These are phyloP conservation scores for Eucalyptus microcorys DNA, from an alignment of 345 rosid genomes.

Conservation along the genomic window DNA sequence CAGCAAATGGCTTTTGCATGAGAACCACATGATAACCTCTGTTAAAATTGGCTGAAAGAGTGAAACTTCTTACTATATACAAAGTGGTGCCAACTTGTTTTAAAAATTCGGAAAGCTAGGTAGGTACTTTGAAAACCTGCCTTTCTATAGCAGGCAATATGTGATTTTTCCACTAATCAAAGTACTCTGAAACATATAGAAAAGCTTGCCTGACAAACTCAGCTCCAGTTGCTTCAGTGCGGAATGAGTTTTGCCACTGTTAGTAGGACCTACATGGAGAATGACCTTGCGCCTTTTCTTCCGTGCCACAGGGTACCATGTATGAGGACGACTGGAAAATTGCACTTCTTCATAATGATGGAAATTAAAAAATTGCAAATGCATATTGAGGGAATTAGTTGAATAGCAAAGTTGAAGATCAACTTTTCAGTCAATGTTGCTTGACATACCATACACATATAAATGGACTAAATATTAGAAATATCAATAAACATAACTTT, in stretches of 20 bases:
- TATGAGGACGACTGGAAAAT: slow-evolving; percentile 55
- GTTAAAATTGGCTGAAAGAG: neutral
- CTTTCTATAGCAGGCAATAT: neutral
- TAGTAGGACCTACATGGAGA: slow-evolving; percentile 91
- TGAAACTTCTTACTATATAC: neutral
- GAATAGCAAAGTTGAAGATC: neutral
- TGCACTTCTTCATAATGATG: neutral
- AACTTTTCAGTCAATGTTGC: neutral
- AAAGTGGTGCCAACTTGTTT: neutral
- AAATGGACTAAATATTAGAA: neutral
- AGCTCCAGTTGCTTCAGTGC: slow-evolving; percentile 68
- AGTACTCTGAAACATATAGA: neutral
- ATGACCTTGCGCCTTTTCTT: slow-evolving; percentile 67
- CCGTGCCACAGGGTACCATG: slow-evolving; percentile 83
- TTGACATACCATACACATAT: neutral
- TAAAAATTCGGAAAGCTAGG: neutral
- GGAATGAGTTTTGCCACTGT: slow-evolving; percentile 83
- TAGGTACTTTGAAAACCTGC: neutral
- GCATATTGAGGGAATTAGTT: neutral
- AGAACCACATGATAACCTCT: neutral
- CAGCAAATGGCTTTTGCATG: neutral
- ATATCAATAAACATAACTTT: neutral
- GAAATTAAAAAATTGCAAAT: neutral
- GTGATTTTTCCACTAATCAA: neutral
- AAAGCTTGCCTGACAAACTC: slow-evolving; percentile 66